These are phyloP conservation scores for Fallopia convolvulus DNA, from an alignment of 148 eudicot species.

Conservation along the genomic window DNA sequence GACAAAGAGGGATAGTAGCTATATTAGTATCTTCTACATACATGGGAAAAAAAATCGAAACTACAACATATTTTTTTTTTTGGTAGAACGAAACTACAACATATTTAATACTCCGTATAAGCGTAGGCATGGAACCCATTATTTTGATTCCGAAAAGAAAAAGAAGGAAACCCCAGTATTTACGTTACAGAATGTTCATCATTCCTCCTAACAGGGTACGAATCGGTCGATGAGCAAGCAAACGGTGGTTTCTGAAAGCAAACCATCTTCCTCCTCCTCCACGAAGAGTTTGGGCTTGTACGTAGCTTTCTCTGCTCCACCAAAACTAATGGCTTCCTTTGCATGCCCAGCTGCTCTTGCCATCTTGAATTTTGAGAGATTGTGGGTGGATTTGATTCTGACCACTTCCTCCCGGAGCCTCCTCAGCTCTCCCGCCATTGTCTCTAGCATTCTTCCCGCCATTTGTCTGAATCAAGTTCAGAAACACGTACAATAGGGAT, in stretches of 20 bases:
- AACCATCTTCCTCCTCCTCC: background rate
- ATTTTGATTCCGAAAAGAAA: background rate
- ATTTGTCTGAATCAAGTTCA: background rate
- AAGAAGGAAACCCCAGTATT: too few relatives aligned
- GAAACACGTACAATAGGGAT: background rate
- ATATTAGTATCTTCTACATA: too few relatives aligned
- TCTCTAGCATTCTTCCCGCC: background rate
- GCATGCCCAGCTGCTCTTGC: background rate
- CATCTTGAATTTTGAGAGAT: background rate
- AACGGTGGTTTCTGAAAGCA: constrained; percentile 3
- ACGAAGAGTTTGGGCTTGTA: background rate
- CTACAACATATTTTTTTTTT: too few relatives aligned
- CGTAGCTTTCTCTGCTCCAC: background rate
- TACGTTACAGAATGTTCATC: background rate
- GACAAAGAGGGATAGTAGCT: too few relatives aligned
- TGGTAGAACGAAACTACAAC: too few relatives aligned
- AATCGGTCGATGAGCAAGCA: constrained; percentile 5
- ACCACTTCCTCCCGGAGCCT: background rate
- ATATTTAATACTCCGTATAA: too few relatives aligned
- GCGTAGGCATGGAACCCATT: background rate
- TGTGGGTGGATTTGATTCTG: background rate
- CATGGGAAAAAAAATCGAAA: too few relatives aligned
- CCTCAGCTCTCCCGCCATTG: background rate
- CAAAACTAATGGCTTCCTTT: background rate
- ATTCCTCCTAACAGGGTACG: background rate